phyloP scores from a whole-genome alignment of 1,284 basidiomycete genomes.

The Ceratobasidium sp. region DNA sequence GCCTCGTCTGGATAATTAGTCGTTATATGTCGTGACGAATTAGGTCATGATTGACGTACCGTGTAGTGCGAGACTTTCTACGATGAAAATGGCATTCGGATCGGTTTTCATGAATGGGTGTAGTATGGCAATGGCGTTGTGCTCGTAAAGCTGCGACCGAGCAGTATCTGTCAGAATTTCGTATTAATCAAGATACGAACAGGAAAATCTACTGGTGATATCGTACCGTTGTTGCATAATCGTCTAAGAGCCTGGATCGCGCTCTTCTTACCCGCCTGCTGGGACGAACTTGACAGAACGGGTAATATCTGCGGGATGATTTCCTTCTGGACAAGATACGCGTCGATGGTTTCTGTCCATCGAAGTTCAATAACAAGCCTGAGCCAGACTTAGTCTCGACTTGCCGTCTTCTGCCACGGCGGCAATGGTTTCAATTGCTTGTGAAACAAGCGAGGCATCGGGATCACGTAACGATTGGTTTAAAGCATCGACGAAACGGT shows the following conservation, averaged over 20 bases:
- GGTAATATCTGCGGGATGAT: neutral
- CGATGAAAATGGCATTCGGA: neutral
- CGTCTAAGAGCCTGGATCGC: conserved; percentile 4
- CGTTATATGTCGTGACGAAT: neutral
- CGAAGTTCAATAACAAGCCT: neutral
- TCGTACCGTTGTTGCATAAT: neutral
- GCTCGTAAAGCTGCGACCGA: neutral
- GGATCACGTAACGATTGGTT: neutral
- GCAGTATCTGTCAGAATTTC: neutral
- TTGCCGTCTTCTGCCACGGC: conserved; percentile 9
- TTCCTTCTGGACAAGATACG: neutral
- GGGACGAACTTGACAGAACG: neutral
- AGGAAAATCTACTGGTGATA: neutral
- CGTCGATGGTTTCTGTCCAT: neutral
- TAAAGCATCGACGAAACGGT: neutral
- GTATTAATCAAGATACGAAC: neutral
- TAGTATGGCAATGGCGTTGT: neutral
- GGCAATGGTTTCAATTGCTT: neutral
- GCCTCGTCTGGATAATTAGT: neutral
- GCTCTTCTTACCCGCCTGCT: neutral
- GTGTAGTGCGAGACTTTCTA: neutral
- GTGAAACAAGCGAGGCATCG: neutral
- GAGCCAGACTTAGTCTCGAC: neutral
- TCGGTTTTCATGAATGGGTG: neutral
- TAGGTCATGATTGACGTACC: neutral